These are phyloP conservation scores for Stygiomarasmius scandens DNA, from an alignment of 1,284 basidiomycete genomes.

Conservation along the genomic window DNA sequence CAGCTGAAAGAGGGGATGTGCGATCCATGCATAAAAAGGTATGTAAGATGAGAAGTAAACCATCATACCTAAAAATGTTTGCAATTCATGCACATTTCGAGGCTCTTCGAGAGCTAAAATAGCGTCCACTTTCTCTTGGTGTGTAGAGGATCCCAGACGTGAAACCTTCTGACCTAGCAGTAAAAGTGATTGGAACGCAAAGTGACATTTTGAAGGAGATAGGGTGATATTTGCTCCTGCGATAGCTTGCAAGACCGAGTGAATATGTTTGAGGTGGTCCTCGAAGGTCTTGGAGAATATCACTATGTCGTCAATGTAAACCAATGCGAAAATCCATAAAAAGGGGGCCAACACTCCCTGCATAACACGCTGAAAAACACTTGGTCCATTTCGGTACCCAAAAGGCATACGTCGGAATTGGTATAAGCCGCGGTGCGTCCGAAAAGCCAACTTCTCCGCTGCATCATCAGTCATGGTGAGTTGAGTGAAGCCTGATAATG, in stretches of 20 bases:
- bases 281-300: too few relatives aligned
- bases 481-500: too few relatives aligned
- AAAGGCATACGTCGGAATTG: constrained; percentile 34
- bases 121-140: constrained; percentile 32
- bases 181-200: constrained; percentile 29
- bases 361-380: constrained; percentile 16
- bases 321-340: constrained; percentile 11
- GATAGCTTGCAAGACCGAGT: constrained; percentile 16
- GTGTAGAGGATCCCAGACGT: constrained; percentile 31
- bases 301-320: too few relatives aligned
- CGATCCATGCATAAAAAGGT: constrained; percentile 32
- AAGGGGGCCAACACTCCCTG: constrained; percentile 12
- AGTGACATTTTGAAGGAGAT: constrained; percentile 31
- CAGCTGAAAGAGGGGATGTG: constrained; percentile 27
- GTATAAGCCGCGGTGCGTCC: constrained; percentile 28
- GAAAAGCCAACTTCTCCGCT: constrained; percentile 27
- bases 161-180: constrained; percentile 35
- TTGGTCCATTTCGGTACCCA: constrained; percentile 30
- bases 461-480: constrained; percentile 12
- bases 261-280: too few relatives aligned
- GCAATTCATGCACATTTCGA: constrained; percentile 23
- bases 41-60: constrained; percentile 34
- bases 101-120: constrained; percentile 25
- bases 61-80: constrained; percentile 32
- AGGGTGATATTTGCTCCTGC: constrained; percentile 26